A percentile compares a stretch with the other conserved stretches of the same genome.
Evolutionary conservation across 2,329 filamentous ascomycete species (phyloP).

Genomic region (Beauveria sp.): DNA sequence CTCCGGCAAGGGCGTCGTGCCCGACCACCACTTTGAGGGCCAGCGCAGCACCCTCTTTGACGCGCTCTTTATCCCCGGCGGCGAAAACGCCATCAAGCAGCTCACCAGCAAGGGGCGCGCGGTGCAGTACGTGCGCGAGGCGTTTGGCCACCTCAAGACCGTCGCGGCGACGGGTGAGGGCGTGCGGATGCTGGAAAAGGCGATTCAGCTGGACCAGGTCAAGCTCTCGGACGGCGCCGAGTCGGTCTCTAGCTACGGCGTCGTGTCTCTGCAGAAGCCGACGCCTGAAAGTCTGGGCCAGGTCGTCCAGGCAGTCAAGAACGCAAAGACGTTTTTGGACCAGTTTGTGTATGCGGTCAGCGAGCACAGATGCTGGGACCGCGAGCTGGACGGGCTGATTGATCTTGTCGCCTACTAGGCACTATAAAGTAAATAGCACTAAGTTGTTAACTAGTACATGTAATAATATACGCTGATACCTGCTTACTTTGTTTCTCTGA

Average conservation of each 20-base stretch:
- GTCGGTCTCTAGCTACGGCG: conserved; percentile 62
- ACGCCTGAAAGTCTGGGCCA: conserved; percentile 53
- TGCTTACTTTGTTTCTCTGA: too few species aligned
- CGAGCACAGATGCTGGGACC: conserved; percentile 64
- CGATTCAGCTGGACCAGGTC: conserved; percentile 34
- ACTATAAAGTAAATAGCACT: background rate
- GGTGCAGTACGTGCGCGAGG: conserved; percentile 69
- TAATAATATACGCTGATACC: background rate
- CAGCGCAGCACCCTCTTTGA: conserved; percentile 78
- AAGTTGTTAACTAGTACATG: background rate
- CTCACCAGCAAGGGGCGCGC: conserved; percentile 65
- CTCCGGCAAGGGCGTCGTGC: conserved; percentile 46
- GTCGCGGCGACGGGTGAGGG: conserved; percentile 71
- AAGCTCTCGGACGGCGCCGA: conserved; percentile 34
- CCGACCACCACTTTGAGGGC: conserved; percentile 74
- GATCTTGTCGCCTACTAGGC: conserved; percentile 60
- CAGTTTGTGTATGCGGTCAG: conserved; percentile 63
- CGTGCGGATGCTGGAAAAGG: conserved; percentile 50
- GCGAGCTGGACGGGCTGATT: conserved; percentile 65
- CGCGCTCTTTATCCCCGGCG: conserved; percentile 68
- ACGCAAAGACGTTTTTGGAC: conserved; percentile 60
- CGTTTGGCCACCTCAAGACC: conserved; percentile 74
- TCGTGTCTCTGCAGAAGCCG: conserved; percentile 57
- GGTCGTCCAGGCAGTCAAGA: conserved; percentile 55
- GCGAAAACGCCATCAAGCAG: conserved; percentile 52